A percentile compares a stretch with the other conserved stretches of the same genome.
phyloP scores from a whole-genome alignment of 1,284 basidiomycete species.

The Cryptococcus wingfieldii region DNA sequence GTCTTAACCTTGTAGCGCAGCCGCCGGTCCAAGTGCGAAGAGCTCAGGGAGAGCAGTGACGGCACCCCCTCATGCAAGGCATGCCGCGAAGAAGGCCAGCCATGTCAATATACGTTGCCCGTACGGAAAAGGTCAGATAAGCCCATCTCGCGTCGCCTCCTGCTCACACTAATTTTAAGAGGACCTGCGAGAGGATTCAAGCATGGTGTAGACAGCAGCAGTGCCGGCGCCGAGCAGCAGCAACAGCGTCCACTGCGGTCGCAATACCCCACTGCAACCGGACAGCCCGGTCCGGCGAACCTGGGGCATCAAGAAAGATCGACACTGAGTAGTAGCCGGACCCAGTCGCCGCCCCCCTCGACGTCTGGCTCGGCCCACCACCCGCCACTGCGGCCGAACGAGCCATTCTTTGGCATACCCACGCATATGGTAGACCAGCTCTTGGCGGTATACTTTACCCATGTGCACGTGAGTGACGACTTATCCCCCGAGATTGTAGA shows the following conservation, averaged over 20 bases:
- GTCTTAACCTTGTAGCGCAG: slow-evolving; percentile 4
- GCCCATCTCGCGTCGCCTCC: too few relatives aligned
- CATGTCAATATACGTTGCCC: slow-evolving; percentile 27
- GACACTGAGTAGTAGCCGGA: background rate
- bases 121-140: slow-evolving; percentile 27
- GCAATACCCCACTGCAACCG: too few relatives aligned
- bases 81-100: slow-evolving; percentile 20
- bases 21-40: slow-evolving; percentile 30
- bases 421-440: slow-evolving; percentile 31
- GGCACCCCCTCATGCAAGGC: slow-evolving; percentile 18
- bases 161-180: background rate
- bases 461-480: slow-evolving; percentile 31
- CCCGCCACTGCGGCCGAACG: background rate
- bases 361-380: background rate
- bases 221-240: background rate
- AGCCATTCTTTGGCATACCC: slow-evolving; percentile 24
- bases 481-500: background rate
- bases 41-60: background rate
- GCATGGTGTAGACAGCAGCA: slow-evolving; percentile 4
- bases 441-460: slow-evolving; percentile 40
- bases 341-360: background rate
- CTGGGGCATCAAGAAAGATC: too few relatives aligned
- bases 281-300: too few relatives aligned
- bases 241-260: too few relatives aligned
- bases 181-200: slow-evolving; percentile 13